Conservation (phyloP, 2,329 filamentous ascomycete genomes). For the Alternaria sp. region DNA sequence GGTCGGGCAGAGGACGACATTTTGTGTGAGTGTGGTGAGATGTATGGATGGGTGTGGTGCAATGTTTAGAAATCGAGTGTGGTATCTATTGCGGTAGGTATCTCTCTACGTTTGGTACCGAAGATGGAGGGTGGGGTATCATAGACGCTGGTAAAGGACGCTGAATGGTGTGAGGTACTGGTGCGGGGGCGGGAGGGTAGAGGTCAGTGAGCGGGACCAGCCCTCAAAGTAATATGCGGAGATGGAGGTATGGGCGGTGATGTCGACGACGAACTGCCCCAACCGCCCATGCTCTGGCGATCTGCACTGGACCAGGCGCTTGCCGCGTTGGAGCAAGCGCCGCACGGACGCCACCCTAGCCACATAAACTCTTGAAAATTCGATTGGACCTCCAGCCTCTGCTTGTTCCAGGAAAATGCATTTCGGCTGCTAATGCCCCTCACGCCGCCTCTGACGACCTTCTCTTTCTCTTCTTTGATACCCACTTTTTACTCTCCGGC, state of each 20-base stretch:
- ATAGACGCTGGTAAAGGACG: slow-evolving; percentile 15
- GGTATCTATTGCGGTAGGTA: slow-evolving; percentile 10
- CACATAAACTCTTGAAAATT: slow-evolving; percentile 24
- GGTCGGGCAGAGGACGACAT: slow-evolving; percentile 46
- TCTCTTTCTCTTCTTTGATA: slow-evolving; percentile 60
- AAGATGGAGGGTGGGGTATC: slow-evolving; percentile 25
- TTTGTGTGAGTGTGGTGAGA: slow-evolving; percentile 2
- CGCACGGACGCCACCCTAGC: slow-evolving; percentile 15
- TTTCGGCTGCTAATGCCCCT: slow-evolving; percentile 33
- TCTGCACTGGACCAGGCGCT: slow-evolving; percentile 10
- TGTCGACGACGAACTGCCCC: slow-evolving; percentile 13
- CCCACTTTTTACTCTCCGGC: slow-evolving; percentile 60
- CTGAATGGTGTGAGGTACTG: slow-evolving; percentile 8
- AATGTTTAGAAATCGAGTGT: slow-evolving; percentile 12
- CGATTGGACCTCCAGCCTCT: slow-evolving; percentile 12
- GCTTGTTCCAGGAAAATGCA: no score
- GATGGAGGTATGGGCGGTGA: slow-evolving; percentile 10
- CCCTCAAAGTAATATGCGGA: slow-evolving; percentile 24
- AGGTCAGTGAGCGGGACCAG: slow-evolving; percentile 27
- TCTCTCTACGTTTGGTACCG: slow-evolving; percentile 9
- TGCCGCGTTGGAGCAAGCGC: slow-evolving; percentile 20
- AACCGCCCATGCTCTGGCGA: slow-evolving; percentile 7
- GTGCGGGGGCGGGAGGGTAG: slow-evolving; percentile 13
- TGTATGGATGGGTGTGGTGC: slow-evolving; percentile 1
- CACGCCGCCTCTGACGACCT: slow-evolving; percentile 52